Evolutionary conservation across 148 eudicot genomes (phyloP), one percentile per base, ranked within the genome.

Genomic region (Camellia lanceoleosa): DNA sequence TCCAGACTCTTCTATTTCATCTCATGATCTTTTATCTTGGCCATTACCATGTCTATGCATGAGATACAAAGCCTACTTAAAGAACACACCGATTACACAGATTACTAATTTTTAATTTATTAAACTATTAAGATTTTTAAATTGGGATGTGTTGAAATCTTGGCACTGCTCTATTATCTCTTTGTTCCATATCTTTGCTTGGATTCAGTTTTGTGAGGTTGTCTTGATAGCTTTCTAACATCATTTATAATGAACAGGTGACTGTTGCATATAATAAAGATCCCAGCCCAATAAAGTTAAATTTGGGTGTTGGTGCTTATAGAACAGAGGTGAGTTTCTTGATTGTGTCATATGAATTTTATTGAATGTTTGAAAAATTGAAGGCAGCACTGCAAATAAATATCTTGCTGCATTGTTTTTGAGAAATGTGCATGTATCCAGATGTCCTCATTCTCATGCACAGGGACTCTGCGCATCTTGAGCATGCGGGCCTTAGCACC

Each of bases 261-360:
- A 96, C 99, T 20, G 93, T 96, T 84, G 99, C 99, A 18, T 96
- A 87, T 78, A 96, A 96, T 83, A 92, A 93, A 84, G 99, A 96
- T 78, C 92, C 95, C 23, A 96, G 98, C 81, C 99, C 98, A 4
- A 80, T 90, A 19, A 96, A 94, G 87, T 83, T 96, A 83, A 96
- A 96, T 83, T 81, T 96, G 88, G 99, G 99, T 42, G 99, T 96
- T 83, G 99, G 99, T 74, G 99, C 99, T 69, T 96, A 96, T 83
- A 87, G 99, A 74, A 96, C 98, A 12, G 99, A 96, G 93, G 99
- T 92, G 82, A 86, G 70, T 47, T 49, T 72, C 42, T 79, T 44
- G 43, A 46, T 42, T 49, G 38, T 51, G 46, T 18, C 7, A n/a
- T 20, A 38, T 44, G 19, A 61, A 23, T 75, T 72, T 7, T 41